These are phyloP conservation scores for Colletotrichum coccodes DNA, from an alignment of 2,329 filamentous ascomycete species.

Conservation along the genomic window DNA sequence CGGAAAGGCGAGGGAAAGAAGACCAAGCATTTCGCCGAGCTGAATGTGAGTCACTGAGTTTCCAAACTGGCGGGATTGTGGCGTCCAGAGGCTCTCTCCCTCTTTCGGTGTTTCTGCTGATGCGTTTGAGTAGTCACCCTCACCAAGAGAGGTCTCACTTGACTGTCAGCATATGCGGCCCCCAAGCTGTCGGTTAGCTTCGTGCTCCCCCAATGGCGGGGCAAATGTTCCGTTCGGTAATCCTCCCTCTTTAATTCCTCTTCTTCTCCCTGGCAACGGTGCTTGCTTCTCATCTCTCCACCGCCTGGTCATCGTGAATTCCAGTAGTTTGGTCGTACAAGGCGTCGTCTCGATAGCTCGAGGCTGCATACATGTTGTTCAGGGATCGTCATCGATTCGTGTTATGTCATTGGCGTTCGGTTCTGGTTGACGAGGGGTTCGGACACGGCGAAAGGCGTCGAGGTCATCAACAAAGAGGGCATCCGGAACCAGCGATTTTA, in stretches of 20 bases:
- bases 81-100: conserved; percentile 12
- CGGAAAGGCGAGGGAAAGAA: conserved; percentile 3
- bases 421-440: conserved; percentile 24
- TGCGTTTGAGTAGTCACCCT: background rate
- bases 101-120: background rate
- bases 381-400: conserved; percentile 2
- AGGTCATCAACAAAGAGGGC: conserved; percentile 22
- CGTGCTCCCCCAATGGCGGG: conserved; percentile 7
- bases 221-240: background rate
- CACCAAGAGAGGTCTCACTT: background rate
- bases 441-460: conserved; percentile 23
- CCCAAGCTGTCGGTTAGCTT: conserved; percentile 1
- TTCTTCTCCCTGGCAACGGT: background rate
- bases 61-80: conserved; percentile 18
- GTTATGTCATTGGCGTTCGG: conserved; percentile 23
- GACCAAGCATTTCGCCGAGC: conserved; percentile 6
- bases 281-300: conserved; percentile 1
- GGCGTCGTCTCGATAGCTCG: conserved; percentile 3
- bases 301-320: conserved; percentile 6
- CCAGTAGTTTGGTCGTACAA: conserved; percentile 14
- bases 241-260: background rate
- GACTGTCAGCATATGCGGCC: background rate
- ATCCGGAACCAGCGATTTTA: conserved; percentile 32
- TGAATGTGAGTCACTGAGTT: conserved; percentile 10
- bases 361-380: conserved; percentile 18